Conservation (phyloP, 768 basidiomycete species). For the Amanita molliuscula region DNA sequence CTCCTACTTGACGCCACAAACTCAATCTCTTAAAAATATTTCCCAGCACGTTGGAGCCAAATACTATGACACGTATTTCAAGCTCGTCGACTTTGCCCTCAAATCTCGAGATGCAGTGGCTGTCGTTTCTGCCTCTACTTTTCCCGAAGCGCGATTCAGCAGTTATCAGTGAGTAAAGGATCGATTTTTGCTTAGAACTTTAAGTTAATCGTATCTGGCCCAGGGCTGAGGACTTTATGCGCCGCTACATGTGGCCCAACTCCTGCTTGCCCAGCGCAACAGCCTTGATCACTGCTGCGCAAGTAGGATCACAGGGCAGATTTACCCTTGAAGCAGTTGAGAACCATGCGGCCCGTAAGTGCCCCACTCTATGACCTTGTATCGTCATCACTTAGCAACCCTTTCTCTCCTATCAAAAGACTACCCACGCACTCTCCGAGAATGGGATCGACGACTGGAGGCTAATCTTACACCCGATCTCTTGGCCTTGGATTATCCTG, state of each 20-base stretch:
- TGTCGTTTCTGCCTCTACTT: constrained; percentile 61
- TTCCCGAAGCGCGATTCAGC: constrained; percentile 60
- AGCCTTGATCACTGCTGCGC: constrained; percentile 64
- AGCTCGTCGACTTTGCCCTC: constrained; percentile 67
- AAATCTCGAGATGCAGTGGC: constrained; percentile 57
- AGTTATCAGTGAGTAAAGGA: constrained; percentile 50
- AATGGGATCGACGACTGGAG: constrained; percentile 78
- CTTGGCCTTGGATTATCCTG: constrained; percentile 50
- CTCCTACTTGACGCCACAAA: constrained; percentile 28
- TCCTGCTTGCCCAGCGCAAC: constrained; percentile 83
- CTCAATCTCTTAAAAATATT: constrained; percentile 5
- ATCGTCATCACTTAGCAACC: not conserved
- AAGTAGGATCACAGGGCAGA: constrained; percentile 56
- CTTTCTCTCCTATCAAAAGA: constrained; percentile 24
- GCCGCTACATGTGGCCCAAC: constrained; percentile 84
- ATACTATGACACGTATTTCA: constrained; percentile 63
- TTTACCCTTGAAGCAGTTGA: constrained; percentile 81
- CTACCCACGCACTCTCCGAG: constrained; percentile 87
- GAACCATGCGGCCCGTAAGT: constrained; percentile 72
- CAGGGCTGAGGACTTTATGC: constrained; percentile 77
- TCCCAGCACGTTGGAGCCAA: constrained; percentile 41
- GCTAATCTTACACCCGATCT: constrained; percentile 49
- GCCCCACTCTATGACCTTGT: not conserved
- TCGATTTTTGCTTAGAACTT: not conserved
- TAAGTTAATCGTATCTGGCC: constrained; percentile 3